These are phyloP conservation scores for Hirsutella minnesotensis DNA, from an alignment of 2,329 filamentous ascomycete genomes.

Conservation along the genomic window DNA sequence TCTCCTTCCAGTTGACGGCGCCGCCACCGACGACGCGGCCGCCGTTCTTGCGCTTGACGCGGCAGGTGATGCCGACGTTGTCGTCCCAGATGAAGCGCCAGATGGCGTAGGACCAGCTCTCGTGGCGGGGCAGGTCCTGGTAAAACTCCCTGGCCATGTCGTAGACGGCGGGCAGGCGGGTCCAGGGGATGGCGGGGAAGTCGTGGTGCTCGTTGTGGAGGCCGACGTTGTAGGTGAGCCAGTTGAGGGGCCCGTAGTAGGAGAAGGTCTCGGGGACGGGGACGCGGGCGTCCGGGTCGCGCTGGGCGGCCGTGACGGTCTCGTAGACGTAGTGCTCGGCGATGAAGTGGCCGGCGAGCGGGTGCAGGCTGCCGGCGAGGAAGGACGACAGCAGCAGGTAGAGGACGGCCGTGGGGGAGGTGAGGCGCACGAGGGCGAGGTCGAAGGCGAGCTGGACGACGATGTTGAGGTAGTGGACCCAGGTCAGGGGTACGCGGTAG, in stretches of 20 bases:
- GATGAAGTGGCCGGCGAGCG: conserved; percentile 94
- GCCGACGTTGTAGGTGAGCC: conserved; percentile 93
- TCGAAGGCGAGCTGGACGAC: conserved; percentile 69
- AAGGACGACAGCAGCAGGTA: conserved; percentile 88
- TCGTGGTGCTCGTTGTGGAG: conserved; percentile 99
- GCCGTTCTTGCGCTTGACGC: conserved; percentile 84
- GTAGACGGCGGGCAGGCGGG: conserved; percentile 64
- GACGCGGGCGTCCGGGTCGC: conserved; percentile 45
- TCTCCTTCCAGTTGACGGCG: conserved; percentile 46
- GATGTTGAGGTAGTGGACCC: conserved; percentile 75
- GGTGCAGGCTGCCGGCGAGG: conserved; percentile 85
- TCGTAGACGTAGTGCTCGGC: conserved; percentile 89
- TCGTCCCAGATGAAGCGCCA: conserved; percentile 93
- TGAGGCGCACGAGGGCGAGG: conserved; percentile 47
- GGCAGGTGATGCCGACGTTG: conserved; percentile 78
- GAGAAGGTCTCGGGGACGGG: conserved; percentile 87
- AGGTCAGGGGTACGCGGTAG: conserved; percentile 78
- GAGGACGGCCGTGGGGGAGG: conserved; percentile 53
- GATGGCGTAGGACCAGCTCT: conserved; percentile 85
- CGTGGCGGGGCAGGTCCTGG: conserved; percentile 70
- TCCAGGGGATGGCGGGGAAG: conserved; percentile 96
- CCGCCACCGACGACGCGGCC: conserved; percentile 44
- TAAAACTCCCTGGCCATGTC: conserved; percentile 86
- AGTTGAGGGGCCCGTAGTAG: conserved; percentile 89
- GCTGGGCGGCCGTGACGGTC: conserved; percentile 42